phyloP scores from a whole-genome alignment of 2,329 filamentous ascomycete species.

The Calonectria montana region DNA sequence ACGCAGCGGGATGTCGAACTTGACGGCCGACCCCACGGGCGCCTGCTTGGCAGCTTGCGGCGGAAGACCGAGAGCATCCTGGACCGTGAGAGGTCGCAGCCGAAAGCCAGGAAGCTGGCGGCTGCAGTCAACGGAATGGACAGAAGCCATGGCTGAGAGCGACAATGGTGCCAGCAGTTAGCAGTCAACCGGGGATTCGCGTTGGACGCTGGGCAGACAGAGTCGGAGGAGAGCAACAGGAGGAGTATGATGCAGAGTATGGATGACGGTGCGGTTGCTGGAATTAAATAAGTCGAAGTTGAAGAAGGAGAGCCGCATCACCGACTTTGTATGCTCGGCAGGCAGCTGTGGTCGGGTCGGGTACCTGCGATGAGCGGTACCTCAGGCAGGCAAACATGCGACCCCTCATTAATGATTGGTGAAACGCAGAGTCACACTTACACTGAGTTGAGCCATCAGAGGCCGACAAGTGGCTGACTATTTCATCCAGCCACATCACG shows the following conservation, averaged over 20 bases:
- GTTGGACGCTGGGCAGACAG: not conserved
- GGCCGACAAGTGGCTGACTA: conserved; percentile 5
- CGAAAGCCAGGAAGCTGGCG: conserved; percentile 4
- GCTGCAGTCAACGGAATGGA: conserved; percentile 18
- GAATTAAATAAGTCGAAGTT: conserved; percentile 5
- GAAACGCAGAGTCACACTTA: conserved; percentile 8
- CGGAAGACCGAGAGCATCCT: not conserved
- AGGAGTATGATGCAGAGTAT: conserved; percentile 3
- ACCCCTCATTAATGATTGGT: conserved; percentile 8
- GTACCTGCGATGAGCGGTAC: conserved; percentile 15
- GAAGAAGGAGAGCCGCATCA: conserved; percentile 21
- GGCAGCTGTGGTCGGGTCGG: conserved; percentile 20
- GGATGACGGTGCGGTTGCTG: not conserved
- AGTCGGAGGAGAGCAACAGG: not conserved
- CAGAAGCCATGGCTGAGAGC: conserved; percentile 14
- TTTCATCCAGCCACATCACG: not conserved
- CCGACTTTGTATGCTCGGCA: conserved; percentile 9
- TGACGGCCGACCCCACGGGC: conserved; percentile 30
- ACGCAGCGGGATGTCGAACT: conserved; percentile 46
- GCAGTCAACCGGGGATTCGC: not conserved
- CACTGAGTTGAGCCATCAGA: conserved; percentile 6
- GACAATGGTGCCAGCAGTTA: not conserved
- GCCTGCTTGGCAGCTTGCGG: not conserved
- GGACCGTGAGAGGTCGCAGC: not conserved
- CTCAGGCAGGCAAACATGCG: conserved; percentile 11